phyloP scores from a whole-genome alignment of 2,329 filamentous ascomycete species.

The Aspergillus sclerotialis region DNA sequence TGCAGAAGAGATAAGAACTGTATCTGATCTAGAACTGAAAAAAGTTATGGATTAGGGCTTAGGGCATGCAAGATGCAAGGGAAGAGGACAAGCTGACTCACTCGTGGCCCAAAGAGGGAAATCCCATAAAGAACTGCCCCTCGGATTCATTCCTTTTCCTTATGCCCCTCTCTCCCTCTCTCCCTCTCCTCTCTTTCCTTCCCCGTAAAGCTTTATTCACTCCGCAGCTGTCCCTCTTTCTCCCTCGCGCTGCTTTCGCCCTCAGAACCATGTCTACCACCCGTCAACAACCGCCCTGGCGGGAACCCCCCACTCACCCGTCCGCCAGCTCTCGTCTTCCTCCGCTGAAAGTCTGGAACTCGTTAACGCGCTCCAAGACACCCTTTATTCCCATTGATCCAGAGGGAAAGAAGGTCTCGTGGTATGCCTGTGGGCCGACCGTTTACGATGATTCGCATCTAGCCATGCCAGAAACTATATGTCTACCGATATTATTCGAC shows the following conservation, averaged over 20 bases:
- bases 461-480: conserved; percentile 85
- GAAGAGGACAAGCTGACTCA: too few relatives aligned
- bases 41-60: conserved; percentile 9
- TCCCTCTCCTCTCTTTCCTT: conserved; percentile 12
- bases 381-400: conserved; percentile 67
- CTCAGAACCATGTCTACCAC: conserved; percentile 20
- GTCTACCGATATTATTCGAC: conserved; percentile 77
- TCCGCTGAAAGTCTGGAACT: conserved; percentile 72
- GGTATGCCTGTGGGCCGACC: conserved; percentile 88
- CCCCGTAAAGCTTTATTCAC: conserved; percentile 7
- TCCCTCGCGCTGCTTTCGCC: conserved; percentile 8
- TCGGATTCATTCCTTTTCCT: conserved; percentile 3
- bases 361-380: conserved; percentile 66
- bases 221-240: conserved; percentile 8
- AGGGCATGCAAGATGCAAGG: too few relatives aligned
- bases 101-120: too few relatives aligned
- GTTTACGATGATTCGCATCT: conserved; percentile 77
- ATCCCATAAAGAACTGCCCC: too few relatives aligned
- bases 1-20: conserved; percentile 12
- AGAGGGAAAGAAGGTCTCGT: conserved; percentile 62
- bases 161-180: conserved; percentile 15
- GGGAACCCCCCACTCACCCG: conserved; percentile 27
- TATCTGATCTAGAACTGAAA: not conserved
- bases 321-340: conserved; percentile 34
- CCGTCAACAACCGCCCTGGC: conserved; percentile 40